Evolutionary conservation across 164 flowering plant species (phyloP), one percentile per base, ranked within the genome.

Genomic region (Vitis cinerea): DNA sequence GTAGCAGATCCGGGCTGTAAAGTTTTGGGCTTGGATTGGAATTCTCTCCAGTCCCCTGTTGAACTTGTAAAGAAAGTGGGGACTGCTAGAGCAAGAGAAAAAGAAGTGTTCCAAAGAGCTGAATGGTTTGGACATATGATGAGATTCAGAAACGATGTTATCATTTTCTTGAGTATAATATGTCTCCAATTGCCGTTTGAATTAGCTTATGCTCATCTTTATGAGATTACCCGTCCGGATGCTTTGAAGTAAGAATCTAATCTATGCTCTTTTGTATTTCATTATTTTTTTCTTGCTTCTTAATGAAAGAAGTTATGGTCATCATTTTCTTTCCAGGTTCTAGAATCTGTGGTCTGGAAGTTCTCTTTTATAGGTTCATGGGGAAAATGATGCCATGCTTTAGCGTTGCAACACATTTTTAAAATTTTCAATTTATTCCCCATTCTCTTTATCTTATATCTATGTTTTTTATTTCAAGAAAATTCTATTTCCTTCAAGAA

Each of bases 101-200:
- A 89, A 70, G 83, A 88, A 73, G 69, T 67, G 17, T 84, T 74
- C 70, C 99, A 87, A 78, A 88, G 91, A 78, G 80, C 82, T 15
- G 99, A 95, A 78, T 95, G 97, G 98, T 70, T 86, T 72, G 88
- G 89, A 44, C 80, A 79, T 79, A 79, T 91, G 16, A 75, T 74
- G 90, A 82, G 93, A 80, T 81, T 92, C 69, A 90, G 99, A 80
- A 95, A 95, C 76, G 96, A 95, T 77, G 89, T 85, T 13, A 50
- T 95, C 9, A 71, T 95, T 66, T 85, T 95, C 76, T 27, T 84
- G 74, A 89, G 92, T 69, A 91, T 95, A 56, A 82, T 95, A 72
- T 91, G 94, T 79, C 97, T 93, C 75, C 99, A 95, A 80, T 73
- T 95, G 78, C 99, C 99, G 10, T 91, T 95, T 78, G 99, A 95